These are phyloP conservation scores for Lactifluus hygrophoroides DNA, from an alignment of 768 basidiomycete species.

Conservation along the genomic window DNA sequence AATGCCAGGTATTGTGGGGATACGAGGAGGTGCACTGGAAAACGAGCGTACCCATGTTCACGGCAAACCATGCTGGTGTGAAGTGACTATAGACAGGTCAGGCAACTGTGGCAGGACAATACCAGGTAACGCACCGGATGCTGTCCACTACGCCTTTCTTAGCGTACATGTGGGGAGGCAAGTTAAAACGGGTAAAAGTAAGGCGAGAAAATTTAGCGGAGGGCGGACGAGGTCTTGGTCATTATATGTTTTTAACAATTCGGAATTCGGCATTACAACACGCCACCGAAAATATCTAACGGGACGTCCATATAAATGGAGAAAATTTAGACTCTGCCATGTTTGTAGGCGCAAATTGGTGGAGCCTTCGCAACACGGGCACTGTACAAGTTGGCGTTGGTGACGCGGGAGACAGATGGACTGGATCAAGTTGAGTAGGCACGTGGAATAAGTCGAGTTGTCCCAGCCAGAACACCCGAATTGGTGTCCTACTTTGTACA, in stretches of 20 bases:
- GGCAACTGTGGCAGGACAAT: background rate
- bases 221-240: background rate
- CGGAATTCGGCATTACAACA: background rate
- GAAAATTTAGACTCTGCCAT: too few species aligned
- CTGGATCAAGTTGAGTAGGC: too few species aligned
- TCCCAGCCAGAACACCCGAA: too few species aligned
- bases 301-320: background rate
- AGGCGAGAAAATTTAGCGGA: background rate
- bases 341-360: too few species aligned
- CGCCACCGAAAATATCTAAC: background rate
- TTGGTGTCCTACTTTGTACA: background rate
- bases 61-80: constrained; percentile 47
- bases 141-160: constrained; percentile 30
- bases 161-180: background rate
- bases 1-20: background rate
- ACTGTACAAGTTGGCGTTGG: too few species aligned
- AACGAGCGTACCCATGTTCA: constrained; percentile 40
- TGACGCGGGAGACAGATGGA: too few species aligned
- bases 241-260: background rate
- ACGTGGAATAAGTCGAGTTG: too few species aligned
- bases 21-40: background rate
- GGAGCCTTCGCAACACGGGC: too few species aligned
- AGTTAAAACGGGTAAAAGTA: background rate
- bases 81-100: constrained; percentile 34
- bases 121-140: constrained; percentile 25